phyloP scores from a whole-genome alignment of 192 early-diverging fungal species.

The Gonapodya sp. region DNA sequence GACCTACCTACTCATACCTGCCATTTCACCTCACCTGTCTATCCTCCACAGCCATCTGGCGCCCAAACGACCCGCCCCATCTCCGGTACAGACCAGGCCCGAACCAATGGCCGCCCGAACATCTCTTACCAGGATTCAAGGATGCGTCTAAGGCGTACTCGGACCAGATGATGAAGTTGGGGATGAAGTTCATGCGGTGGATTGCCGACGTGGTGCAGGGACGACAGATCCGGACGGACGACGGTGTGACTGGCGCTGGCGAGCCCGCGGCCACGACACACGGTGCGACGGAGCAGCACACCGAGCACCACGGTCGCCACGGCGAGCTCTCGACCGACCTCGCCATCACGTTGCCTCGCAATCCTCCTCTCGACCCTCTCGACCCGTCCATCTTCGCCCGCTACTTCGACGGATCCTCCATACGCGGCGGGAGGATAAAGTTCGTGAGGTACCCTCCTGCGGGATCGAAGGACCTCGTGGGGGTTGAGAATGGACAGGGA shows the following conservation, averaged over 20 bases:
- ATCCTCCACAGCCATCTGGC: too few species aligned
- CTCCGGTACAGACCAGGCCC: neutral
- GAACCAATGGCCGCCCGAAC: neutral
- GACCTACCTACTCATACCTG: too few species aligned
- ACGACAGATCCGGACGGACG: neutral
- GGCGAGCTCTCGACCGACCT: too few species aligned
- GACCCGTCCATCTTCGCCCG: neutral
- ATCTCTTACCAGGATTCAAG: neutral
- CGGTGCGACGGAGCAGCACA: too few species aligned
- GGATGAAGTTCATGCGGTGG: neutral
- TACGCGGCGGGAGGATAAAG: neutral
- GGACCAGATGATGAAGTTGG: neutral
- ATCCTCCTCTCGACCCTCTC: too few species aligned
- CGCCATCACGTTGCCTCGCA: neutral
- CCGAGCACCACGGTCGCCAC: too few species aligned
- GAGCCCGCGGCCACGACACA: too few species aligned
- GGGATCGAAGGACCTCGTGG: neutral
- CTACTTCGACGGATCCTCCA: neutral
- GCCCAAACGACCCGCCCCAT: neutral
- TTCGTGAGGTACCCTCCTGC: constrained; percentile 1
- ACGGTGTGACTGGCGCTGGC: neutral
- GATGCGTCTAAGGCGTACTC: neutral
- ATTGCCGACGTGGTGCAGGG: neutral
- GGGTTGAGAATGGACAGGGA: neutral
- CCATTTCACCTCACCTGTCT: too few species aligned